These are phyloP conservation scores for Fusarium longipes DNA, from an alignment of 2,329 filamentous ascomycete species.

Conservation along the genomic window DNA sequence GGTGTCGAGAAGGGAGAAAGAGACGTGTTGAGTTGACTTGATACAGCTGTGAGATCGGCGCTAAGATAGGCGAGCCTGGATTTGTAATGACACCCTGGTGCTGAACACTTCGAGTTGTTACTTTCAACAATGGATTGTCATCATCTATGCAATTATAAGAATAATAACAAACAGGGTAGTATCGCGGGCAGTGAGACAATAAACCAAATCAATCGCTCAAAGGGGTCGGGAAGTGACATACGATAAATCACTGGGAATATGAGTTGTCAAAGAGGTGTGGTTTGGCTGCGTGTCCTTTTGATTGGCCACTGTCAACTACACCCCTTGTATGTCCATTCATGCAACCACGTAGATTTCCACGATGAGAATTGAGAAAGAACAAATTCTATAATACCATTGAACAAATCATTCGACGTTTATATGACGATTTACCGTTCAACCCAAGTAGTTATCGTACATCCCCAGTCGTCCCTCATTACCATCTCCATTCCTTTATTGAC, in stretches of 20 bases:
- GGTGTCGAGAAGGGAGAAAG: not conserved
- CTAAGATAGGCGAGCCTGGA: constrained; percentile 31
- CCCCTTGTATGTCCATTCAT: not conserved
- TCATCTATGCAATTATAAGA: not conserved
- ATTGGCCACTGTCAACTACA: constrained; percentile 6
- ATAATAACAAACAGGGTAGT: not conserved
- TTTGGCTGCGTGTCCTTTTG: constrained; percentile 1
- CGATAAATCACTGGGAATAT: not conserved
- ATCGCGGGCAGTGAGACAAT: not conserved
- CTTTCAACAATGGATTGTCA: not conserved
- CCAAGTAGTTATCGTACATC: constrained; percentile 32
- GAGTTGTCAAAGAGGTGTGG: not conserved
- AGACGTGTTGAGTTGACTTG: constrained; percentile 23
- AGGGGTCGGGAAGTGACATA: not conserved
- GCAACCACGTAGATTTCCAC: not conserved
- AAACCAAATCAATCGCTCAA: not conserved
- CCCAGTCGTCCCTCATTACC: constrained; percentile 32
- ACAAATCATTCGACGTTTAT: constrained; percentile 19
- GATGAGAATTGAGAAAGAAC: not conserved
- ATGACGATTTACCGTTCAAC: constrained; percentile 24
- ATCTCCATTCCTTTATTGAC: not conserved
- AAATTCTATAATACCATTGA: constrained; percentile 2
- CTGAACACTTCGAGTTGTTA: not conserved
- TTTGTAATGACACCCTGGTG: not conserved
- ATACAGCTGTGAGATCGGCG: constrained; percentile 20